A percentile compares a stretch with the other conserved stretches of the same genome.
Evolutionary conservation across 768 basidiomycete genomes (phyloP).

Genomic region (Dacryopinax primogenitus): DNA sequence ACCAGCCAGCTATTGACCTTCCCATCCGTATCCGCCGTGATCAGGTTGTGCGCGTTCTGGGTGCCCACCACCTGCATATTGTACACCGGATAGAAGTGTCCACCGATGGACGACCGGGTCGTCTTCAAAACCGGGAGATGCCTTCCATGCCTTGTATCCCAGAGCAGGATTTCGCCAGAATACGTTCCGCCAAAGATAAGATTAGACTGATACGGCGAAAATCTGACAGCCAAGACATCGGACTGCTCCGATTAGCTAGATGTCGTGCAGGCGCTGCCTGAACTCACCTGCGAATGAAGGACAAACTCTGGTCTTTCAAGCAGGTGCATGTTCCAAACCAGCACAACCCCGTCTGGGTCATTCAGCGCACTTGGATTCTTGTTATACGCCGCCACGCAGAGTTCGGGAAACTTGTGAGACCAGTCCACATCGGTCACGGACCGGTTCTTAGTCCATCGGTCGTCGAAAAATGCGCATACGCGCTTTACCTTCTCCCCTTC

Average conservation of each 20-base stretch:
- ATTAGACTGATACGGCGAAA: slow-evolving; percentile 96
- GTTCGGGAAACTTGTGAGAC: slow-evolving; percentile 98
- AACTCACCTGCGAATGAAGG: slow-evolving; percentile 87
- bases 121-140: slow-evolving; percentile 94
- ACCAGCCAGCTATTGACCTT: slow-evolving; percentile 95
- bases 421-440: slow-evolving; percentile 95
- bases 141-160: slow-evolving; percentile 88
- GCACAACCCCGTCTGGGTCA: slow-evolving; percentile 93
- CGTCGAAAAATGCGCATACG: slow-evolving; percentile 90
- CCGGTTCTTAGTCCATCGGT: slow-evolving; percentile 79
- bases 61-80: slow-evolving; percentile 98
- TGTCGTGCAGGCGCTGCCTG: neutral
- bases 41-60: slow-evolving; percentile 95
- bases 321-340: slow-evolving; percentile 93
- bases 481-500: slow-evolving; percentile 82
- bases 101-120: slow-evolving; percentile 74
- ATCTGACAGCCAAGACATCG: slow-evolving; percentile 90
- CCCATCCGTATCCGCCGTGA: slow-evolving; percentile 94
- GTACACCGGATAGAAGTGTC: slow-evolving; percentile 97
- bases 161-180: slow-evolving; percentile 92
- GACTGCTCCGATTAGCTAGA: slow-evolving; percentile 43
- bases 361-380: slow-evolving; percentile 88
- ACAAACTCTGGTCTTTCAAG: slow-evolving; percentile 93
- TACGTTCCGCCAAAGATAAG: slow-evolving; percentile 98
- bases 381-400: slow-evolving; percentile 92